Conservation (phyloP, 2,329 filamentous ascomycete genomes). For the Colletotrichum viniferum region DNA sequence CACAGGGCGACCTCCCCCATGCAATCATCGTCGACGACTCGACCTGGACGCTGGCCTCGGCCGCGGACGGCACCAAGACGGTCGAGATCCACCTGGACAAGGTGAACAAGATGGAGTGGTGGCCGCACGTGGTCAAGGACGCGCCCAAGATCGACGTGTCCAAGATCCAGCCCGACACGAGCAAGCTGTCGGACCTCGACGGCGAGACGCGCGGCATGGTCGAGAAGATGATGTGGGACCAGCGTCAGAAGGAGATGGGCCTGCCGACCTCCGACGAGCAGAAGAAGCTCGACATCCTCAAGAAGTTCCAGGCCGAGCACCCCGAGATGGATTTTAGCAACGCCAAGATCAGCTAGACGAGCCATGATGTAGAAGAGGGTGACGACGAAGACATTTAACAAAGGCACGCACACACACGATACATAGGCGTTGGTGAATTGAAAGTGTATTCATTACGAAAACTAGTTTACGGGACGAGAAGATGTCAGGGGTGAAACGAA, state of each 20-base stretch:
- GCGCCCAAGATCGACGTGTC: slow-evolving; percentile 93
- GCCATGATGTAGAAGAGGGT: background rate
- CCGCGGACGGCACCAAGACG: slow-evolving; percentile 68
- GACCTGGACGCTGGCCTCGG: slow-evolving; percentile 87
- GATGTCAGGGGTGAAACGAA: slow-evolving; percentile 71
- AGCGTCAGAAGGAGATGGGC: slow-evolving; percentile 93
- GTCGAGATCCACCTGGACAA: slow-evolving; percentile 93
- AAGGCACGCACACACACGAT: background rate
- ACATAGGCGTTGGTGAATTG: background rate
- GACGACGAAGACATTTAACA: background rate
- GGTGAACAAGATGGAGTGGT: slow-evolving; percentile 97
- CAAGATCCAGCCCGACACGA: slow-evolving; percentile 93
- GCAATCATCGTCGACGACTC: slow-evolving; percentile 82
- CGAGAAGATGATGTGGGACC: slow-evolving; percentile 99
- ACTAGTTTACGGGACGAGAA: background rate
- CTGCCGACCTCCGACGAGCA: slow-evolving; percentile 91
- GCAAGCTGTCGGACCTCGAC: slow-evolving; percentile 89
- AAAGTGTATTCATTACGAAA: background rate
- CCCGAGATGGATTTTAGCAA: slow-evolving; percentile 77
- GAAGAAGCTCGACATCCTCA: slow-evolving; percentile 90
- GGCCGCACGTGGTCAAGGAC: slow-evolving; percentile 85
- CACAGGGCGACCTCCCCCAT: slow-evolving; percentile 83
- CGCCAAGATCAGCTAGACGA: slow-evolving; percentile 59
- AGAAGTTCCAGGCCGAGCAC: slow-evolving; percentile 86
- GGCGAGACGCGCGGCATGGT: slow-evolving; percentile 96